phyloP scores from a whole-genome alignment of 2,329 filamentous ascomycete genomes.

The Scedosporium dehoogii region DNA sequence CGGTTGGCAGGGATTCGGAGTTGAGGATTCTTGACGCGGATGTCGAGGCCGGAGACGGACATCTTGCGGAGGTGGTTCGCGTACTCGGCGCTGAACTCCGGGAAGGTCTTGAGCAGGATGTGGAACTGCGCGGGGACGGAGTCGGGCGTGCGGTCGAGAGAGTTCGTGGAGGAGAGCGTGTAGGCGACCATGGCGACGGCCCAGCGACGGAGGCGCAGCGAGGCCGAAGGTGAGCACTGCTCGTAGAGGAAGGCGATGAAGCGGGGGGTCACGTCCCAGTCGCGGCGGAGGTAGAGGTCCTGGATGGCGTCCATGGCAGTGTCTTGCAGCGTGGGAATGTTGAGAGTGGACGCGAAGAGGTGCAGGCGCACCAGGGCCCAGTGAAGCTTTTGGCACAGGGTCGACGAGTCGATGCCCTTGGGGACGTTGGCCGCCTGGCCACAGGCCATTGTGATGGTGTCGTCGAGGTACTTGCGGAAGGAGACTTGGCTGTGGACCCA shows the following conservation, averaged over 20 bases:
- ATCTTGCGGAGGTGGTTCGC: conserved; percentile 42
- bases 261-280: conserved; percentile 46
- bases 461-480: conserved; percentile 34
- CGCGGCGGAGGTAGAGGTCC: conserved; percentile 46
- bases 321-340: conserved; percentile 42
- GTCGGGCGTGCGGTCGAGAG: conserved; percentile 16
- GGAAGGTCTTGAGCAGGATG: conserved; percentile 30
- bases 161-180: conserved; percentile 27
- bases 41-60: conserved; percentile 36
- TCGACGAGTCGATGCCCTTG: conserved; percentile 13
- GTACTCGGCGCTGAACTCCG: conserved; percentile 41
- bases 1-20: conserved; percentile 46
- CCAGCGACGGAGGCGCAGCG: conserved; percentile 47
- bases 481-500: conserved; percentile 37
- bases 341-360: conserved; percentile 44
- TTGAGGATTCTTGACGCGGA: conserved; percentile 50
- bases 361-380: conserved; percentile 48
- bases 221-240: conserved; percentile 37
- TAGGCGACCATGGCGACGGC: conserved; percentile 52
- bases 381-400: conserved; percentile 31
- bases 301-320: conserved; percentile 48
- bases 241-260: conserved; percentile 43
- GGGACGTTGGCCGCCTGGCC: conserved; percentile 4
- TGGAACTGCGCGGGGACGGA: conserved; percentile 25
- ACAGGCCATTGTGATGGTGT: conserved; percentile 21